These are phyloP conservation scores for Petrea volubilis DNA, from an alignment of 257 asterid species.

Conservation along the genomic window DNA sequence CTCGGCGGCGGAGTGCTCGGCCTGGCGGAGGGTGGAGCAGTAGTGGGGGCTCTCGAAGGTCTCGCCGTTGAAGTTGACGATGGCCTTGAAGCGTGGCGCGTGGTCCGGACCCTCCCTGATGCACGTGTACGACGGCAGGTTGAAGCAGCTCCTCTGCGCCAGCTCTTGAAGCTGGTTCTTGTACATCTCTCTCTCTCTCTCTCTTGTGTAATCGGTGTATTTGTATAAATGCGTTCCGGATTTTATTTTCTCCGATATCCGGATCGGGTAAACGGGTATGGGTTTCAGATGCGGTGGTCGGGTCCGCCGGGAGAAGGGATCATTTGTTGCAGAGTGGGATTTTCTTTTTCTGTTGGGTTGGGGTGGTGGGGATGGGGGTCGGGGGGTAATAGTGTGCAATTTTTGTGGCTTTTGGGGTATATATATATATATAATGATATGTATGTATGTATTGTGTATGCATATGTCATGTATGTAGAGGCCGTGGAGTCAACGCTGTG, in stretches of 20 bases:
- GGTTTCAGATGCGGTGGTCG: neutral
- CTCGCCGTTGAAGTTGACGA: conserved; percentile 77
- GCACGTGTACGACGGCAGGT: conserved; percentile 73
- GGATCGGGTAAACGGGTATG: conserved; percentile 8
- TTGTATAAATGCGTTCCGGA: neutral
- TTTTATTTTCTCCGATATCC: neutral
- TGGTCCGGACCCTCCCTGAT: conserved; percentile 86
- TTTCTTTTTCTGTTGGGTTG: neutral
- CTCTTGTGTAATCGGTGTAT: neutral
- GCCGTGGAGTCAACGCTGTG: conserved; percentile 18
- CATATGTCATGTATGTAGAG: neutral
- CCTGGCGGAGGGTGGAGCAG: conserved; percentile 74
- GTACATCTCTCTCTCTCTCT: conserved; percentile 46
- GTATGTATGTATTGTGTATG: neutral
- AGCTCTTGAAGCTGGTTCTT: conserved; percentile 94
- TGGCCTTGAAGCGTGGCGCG: conserved; percentile 86
- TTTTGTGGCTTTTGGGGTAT: neutral
- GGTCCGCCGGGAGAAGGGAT: neutral
- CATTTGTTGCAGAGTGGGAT: neutral
- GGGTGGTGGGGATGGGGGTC: neutral
- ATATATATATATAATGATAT: neutral
- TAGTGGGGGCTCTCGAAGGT: conserved; percentile 60
- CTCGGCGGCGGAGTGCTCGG: conserved; percentile 91
- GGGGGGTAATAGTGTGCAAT: neutral
- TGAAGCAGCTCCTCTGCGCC: conserved; percentile 94